A percentile compares a stretch with the other conserved stretches of the same genome.
Conservation (phyloP, 106 monocot species). For the Dioscorea alata region DNA sequence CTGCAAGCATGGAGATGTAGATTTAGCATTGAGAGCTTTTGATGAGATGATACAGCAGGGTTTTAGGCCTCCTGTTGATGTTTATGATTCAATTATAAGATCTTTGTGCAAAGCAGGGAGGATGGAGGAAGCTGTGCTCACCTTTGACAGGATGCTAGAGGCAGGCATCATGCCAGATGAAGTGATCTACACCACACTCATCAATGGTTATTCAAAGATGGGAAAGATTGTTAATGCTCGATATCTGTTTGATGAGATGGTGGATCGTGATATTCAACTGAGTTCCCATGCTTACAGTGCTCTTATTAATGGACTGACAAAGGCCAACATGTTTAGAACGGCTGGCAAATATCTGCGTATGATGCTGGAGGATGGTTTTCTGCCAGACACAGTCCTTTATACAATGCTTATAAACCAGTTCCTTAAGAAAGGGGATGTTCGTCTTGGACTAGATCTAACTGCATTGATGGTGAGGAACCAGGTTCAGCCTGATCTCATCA, state of each 20-base stretch:
- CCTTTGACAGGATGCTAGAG: slow-evolving; percentile 20
- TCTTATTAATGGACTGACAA: slow-evolving; percentile 29
- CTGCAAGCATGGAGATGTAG: slow-evolving; percentile 21
- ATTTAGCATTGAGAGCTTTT: slow-evolving; percentile 20
- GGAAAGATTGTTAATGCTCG: slow-evolving; percentile 11
- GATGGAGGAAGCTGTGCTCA: slow-evolving; percentile 10
- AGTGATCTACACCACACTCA: slow-evolving; percentile 17
- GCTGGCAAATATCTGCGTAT: slow-evolving; percentile 17
- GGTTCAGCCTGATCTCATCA: slow-evolving; percentile 38
- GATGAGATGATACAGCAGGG: slow-evolving; percentile 32
- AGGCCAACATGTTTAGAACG: slow-evolving; percentile 16
- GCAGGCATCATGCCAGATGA: slow-evolving; percentile 24
- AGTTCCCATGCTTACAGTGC: slow-evolving; percentile 17
- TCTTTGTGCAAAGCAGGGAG: slow-evolving; percentile 13
- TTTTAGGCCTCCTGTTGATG: slow-evolving; percentile 21
- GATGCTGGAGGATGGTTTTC: slow-evolving; percentile 27
- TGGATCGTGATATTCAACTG: slow-evolving; percentile 15
- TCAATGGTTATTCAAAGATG: slow-evolving; percentile 27
- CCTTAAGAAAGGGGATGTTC: slow-evolving; percentile 28
- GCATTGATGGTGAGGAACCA: slow-evolving; percentile 34
- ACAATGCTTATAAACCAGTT: slow-evolving; percentile 30
- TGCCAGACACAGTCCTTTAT: slow-evolving; percentile 30
- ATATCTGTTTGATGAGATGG: slow-evolving; percentile 25
- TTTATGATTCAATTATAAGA: slow-evolving; percentile 28
- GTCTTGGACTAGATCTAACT: slow-evolving; percentile 26